A percentile compares a stretch with the other conserved stretches of the same genome.
phyloP scores from a whole-genome alignment of 2,329 filamentous ascomycete species.

The Chrysosporium keratinophilum region DNA sequence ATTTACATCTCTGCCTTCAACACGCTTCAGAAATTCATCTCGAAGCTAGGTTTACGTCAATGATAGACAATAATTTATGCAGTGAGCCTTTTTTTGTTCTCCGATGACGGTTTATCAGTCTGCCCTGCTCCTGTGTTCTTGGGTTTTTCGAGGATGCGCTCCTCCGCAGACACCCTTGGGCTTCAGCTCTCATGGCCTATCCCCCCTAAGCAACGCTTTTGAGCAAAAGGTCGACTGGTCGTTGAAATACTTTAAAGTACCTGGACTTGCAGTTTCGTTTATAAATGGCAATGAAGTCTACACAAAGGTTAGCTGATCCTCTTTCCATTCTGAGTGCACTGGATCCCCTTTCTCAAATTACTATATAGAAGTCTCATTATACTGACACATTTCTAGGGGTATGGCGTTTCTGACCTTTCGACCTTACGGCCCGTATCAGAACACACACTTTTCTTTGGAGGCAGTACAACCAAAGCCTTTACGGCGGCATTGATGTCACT shows the following conservation, averaged over 20 bases:
- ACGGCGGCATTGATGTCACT: constrained; percentile 43
- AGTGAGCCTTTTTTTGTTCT: neutral
- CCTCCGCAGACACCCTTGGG: constrained; percentile 1
- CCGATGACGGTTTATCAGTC: constrained; percentile 10
- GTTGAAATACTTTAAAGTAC: constrained; percentile 9
- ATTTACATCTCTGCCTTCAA: too few relatives aligned
- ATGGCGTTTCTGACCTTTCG: constrained; percentile 31
- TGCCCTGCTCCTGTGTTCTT: constrained; percentile 6
- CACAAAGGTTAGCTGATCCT: constrained; percentile 7
- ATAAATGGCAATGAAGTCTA: constrained; percentile 8
- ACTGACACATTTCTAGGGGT: constrained; percentile 23
- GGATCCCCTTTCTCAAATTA: neutral
- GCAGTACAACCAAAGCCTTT: constrained; percentile 47
- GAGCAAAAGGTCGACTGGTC: constrained; percentile 11
- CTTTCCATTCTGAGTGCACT: neutral
- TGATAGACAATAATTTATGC: too few relatives aligned
- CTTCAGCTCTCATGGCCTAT: neutral
- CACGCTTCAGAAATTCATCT: too few relatives aligned
- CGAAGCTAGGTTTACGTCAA: too few relatives aligned
- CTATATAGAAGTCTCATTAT: neutral
- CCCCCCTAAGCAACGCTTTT: constrained; percentile 1
- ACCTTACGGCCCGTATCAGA: constrained; percentile 29
- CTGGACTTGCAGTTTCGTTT: constrained; percentile 7
- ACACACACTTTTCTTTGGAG: constrained; percentile 45
- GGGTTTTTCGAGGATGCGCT: constrained; percentile 7